These are phyloP conservation scores for Yamadazyma endophytica DNA, from an alignment of 805 yeast genomes.

Conservation along the genomic window DNA sequence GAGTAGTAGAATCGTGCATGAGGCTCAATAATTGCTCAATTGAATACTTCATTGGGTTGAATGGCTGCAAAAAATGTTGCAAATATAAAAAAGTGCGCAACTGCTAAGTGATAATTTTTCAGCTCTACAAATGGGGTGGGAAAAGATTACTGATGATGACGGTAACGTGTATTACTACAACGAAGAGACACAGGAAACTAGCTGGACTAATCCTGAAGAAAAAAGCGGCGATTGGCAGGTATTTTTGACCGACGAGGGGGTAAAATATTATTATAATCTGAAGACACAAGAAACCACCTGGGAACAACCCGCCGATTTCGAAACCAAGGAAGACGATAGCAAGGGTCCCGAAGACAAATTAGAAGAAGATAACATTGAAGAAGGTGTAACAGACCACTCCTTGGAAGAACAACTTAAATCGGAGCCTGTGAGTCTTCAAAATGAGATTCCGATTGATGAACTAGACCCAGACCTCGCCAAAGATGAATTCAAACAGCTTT, in stretches of 20 bases:
- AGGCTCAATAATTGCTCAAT: too few species aligned
- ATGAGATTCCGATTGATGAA: constrained; percentile 2
- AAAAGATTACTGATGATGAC: constrained; percentile 55
- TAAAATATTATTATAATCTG: constrained; percentile 64
- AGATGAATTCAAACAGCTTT: constrained; percentile 46
- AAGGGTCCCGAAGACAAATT: constrained; percentile 4
- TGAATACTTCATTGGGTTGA: constrained; percentile 4
- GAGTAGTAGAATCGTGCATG: too few species aligned
- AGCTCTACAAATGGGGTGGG: too few species aligned
- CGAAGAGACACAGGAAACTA: constrained; percentile 57
- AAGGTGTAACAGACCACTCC: background rate
- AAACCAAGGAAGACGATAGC: background rate
- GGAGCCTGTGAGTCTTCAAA: constrained; percentile 1
- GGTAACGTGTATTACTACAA: constrained; percentile 75
- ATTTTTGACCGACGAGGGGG: constrained; percentile 51
- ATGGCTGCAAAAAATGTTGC: too few species aligned
- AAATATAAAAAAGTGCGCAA: too few species aligned
- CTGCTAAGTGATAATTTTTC: too few species aligned
- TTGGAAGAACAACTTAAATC: constrained; percentile 4
- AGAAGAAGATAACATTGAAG: constrained; percentile 1
- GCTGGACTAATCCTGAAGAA: constrained; percentile 78
- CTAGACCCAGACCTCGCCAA: constrained; percentile 29
- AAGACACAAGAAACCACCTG: constrained; percentile 68
- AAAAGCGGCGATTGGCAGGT: constrained; percentile 37
- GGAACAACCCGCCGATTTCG: constrained; percentile 64